Evolutionary conservation across 2,329 filamentous ascomycete species (phyloP), one percentile per base, ranked within the genome.

Genomic region (Tolypocladium sp.): DNA sequence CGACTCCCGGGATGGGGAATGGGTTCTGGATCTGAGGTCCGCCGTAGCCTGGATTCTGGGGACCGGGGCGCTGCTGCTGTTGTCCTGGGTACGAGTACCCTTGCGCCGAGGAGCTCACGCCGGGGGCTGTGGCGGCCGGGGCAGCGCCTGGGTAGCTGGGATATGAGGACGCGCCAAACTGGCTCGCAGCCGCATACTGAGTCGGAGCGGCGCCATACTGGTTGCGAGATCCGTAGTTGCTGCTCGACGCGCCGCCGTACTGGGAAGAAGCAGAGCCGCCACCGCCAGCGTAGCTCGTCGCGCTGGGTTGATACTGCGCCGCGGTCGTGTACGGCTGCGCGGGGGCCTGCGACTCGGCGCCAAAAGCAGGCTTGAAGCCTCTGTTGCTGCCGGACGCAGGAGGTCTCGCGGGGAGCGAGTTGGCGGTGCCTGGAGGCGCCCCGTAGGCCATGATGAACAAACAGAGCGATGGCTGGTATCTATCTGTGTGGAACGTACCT

Each of bases 391-490:
- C 65, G 63, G 85, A 79, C 57, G 86, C 83, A 49, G 90, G 90
- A 62, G 90, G 91, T 66, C 89, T 87, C 63, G 90, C 86, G 64
- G 91, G 91, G 44, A 95, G 87, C 66, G 72, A 74, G 69, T 64
- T 73, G 55, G 40, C 41, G 68, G 76, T 74, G 68, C 89, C 89
- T 91, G 90, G 88, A 88, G 89, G 88, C 72, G 87, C 88, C 76
- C 89, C 88, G 82, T 91, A 91, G 77, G 89, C 88, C 90, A 93
- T 93, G 82, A 86, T 86, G 83, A 86, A 86, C 76, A 80, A 68
- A 64, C 63, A 66, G 59, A 63, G 55, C 58, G 63, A 57, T n/a
- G 55, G 41, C 40, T 56, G 40, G 27, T 52, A 13, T 52, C 65
- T 58, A 27, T 58, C 58, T 65, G 62, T 70, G 61, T 63, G 61